Evolutionary conservation across 2,329 filamentous ascomycete genomes (phyloP), one percentile per base, ranked within the genome.

Genomic region (Cytospora piceicola): DNA sequence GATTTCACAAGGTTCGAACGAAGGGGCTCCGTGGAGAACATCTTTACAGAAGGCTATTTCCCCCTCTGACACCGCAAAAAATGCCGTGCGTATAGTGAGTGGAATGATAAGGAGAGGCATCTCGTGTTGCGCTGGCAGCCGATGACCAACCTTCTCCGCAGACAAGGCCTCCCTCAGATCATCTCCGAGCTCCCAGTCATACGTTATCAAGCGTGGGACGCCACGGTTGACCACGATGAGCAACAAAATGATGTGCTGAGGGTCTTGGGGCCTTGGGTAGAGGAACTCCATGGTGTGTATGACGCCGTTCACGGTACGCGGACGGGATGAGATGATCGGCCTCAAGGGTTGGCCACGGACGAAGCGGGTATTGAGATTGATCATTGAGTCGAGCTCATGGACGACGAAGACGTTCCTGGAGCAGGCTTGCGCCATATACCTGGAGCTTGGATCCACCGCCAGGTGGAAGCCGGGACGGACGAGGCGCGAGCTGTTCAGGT

Each of bases 281-380:
- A 99, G 82, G 69, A 98, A 99, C 27, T 93, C 90, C 82, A 97
- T 89, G 71, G 92, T 91, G 71, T 94, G 83, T 63, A 98, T 92
- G n/a, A 89, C 82, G 0, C 92, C 93, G 9, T 88, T 84, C 9
- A 93, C 80, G 12, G 76, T 69, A 12, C 83, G 80, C 22, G 80
- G 72, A 22, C 77, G 73, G 49, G 71, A 75, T 0, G 75, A 76
- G 67, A 82, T 82, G 64, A 96, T 83, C 1, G 90, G 90, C 12
- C 81, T 76, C 65, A 91, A 75, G 68, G 78, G 72, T n/a, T 79
- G 76, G 36, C 74, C 73, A 46, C 72, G 69, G 20, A 72, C 73
- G 72, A 82, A 90, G 73, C 79, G 87, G 71, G 71, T 75, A 70
- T 76, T 83, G 73, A 86, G 85, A 70, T 70, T 78, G 59, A 71